A percentile compares a stretch with the other conserved stretches of the same genome.
Evolutionary conservation across 179 eudicot genomes (phyloP).

Genomic region (Vitellaria paradoxa): DNA sequence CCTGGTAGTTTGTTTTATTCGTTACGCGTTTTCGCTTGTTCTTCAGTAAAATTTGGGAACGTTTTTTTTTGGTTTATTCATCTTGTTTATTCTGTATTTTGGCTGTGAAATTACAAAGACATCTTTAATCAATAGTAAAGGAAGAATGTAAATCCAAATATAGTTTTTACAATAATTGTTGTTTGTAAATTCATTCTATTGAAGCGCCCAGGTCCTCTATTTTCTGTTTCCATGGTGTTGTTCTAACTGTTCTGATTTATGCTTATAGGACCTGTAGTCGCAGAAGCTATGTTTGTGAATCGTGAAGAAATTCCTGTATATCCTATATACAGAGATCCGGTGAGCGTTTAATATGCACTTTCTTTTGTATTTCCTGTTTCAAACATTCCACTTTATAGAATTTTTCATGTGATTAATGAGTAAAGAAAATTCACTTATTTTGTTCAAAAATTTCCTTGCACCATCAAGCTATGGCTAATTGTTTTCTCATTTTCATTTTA

Average conservation of each 20-base stretch:
- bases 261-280: constrained; percentile 83
- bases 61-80: background rate
- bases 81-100: background rate
- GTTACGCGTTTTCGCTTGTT: background rate
- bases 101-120: background rate
- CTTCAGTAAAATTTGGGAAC: no score
- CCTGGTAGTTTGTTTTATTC: constrained; percentile 45
- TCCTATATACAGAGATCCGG: constrained; percentile 94
- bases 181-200: background rate
- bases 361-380: background rate
- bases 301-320: constrained; percentile 92
- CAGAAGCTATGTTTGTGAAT: constrained; percentile 97
- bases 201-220: background rate
- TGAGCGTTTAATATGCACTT: constrained; percentile 31
- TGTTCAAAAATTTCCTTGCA: background rate
- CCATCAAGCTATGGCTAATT: background rate
- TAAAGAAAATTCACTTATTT: background rate
- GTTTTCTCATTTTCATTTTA: background rate
- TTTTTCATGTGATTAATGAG: background rate
- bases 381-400: background rate
- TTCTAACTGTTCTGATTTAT: constrained; percentile 13
- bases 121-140: background rate
- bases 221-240: background rate
- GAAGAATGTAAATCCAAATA: background rate
- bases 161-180: background rate